A percentile compares a stretch with the other conserved stretches of the same genome.
Conservation (phyloP, 306 rosid species). For the Ormosia emarginata region DNA sequence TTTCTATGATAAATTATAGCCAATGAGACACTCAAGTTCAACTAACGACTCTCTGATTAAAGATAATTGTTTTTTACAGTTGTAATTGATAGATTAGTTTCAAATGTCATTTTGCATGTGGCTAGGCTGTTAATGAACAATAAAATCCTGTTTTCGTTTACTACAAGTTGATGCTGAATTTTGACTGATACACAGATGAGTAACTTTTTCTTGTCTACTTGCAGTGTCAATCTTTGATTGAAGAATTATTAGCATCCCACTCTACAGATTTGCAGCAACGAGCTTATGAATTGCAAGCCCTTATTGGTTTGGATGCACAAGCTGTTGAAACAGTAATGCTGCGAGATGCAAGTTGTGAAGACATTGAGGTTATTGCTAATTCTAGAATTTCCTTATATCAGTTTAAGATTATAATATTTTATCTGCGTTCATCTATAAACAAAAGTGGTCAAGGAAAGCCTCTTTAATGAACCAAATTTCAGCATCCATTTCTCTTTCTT, state of each 20-base stretch:
- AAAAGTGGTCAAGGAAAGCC: neutral
- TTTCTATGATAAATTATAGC: neutral
- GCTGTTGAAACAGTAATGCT: conserved; percentile 63
- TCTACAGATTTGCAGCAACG: conserved; percentile 94
- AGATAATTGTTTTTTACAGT: neutral
- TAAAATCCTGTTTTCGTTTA: neutral
- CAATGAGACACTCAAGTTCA: neutral
- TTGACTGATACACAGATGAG: neutral
- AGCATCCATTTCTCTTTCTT: neutral
- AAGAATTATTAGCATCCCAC: conserved; percentile 80
- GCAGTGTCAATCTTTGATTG: conserved; percentile 81
- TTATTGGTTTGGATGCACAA: conserved; percentile 49
- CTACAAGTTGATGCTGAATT: conserved; percentile 12
- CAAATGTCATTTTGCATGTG: neutral
- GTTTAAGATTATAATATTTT: neutral
- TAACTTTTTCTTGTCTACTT: conserved; percentile 23
- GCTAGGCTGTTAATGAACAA: neutral
- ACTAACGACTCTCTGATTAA: neutral
- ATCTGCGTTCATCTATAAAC: neutral
- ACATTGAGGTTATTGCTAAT: conserved; percentile 59
- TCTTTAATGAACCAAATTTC: neutral
- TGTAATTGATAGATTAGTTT: neutral
- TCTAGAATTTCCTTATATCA: neutral
- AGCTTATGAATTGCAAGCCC: conserved; percentile 85
- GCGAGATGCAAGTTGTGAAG: conserved; percentile 78